Conservation (phyloP, 2,329 filamentous ascomycete species). For the Trichoderma polysporum region DNA sequence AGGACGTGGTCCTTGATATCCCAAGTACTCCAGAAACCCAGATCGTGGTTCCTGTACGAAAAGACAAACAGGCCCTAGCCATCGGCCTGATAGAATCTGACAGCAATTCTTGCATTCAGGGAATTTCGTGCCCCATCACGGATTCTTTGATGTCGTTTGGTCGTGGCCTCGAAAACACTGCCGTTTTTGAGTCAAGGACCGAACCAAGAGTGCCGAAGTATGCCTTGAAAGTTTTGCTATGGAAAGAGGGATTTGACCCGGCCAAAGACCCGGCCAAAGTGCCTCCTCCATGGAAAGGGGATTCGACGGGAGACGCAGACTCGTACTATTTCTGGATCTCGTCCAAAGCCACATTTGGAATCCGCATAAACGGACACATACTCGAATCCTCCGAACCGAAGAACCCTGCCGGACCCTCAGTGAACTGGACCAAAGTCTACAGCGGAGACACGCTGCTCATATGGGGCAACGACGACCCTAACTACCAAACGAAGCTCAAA, state of each 20-base stretch:
- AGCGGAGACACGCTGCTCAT: conserved; percentile 76
- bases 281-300: conserved; percentile 46
- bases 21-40: conserved; percentile 38
- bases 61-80: conserved; percentile 36
- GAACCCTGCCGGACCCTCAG: conserved; percentile 54
- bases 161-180: conserved; percentile 65
- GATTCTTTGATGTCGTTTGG: conserved; percentile 75
- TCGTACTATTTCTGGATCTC: conserved; percentile 71
- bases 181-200: conserved; percentile 58
- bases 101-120: conserved; percentile 61
- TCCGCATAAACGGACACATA: conserved; percentile 71
- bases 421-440: conserved; percentile 67
- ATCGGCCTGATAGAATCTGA: conserved; percentile 68
- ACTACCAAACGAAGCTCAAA: conserved; percentile 45
- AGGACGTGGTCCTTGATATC: conserved; percentile 35
- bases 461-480: conserved; percentile 53
- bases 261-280: conserved; percentile 53
- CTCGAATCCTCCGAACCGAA: conserved; percentile 58
- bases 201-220: conserved; percentile 79
- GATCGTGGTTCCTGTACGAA: conserved; percentile 38
- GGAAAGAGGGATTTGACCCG: conserved; percentile 66
- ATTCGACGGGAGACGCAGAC: conserved; percentile 43
- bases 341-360: conserved; percentile 74
- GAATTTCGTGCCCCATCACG: conserved; percentile 64
- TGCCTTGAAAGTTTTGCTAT: conserved; percentile 75